phyloP scores from a whole-genome alignment of 2,329 filamentous ascomycete species.

The Curvularia verruculosa region DNA sequence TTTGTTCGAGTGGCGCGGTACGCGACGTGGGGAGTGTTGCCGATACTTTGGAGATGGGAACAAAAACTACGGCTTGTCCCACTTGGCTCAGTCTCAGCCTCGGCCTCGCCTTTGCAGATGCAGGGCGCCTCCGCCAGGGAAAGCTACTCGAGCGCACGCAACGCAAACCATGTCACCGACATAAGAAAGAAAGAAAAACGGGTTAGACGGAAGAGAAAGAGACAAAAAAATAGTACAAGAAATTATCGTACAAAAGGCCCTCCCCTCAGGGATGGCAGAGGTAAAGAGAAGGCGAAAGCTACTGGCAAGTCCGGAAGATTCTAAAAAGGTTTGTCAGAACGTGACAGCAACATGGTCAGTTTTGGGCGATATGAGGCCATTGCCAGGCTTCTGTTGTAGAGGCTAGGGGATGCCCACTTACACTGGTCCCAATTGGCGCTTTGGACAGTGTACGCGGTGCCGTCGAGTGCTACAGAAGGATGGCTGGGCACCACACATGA shows the following conservation, averaged over 20 bases:
- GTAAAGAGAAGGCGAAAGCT: not conserved
- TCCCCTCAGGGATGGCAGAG: not conserved
- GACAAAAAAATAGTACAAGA: too few species aligned
- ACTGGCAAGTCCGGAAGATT: constrained; percentile 9
- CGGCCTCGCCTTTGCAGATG: constrained; percentile 7
- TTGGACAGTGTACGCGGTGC: not conserved
- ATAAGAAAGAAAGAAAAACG: not conserved
- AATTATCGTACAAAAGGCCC: not conserved
- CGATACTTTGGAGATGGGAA: constrained; percentile 15
- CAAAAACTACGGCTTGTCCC: constrained; percentile 14
- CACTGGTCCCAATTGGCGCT: constrained; percentile 1
- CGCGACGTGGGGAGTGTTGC: constrained; percentile 13
- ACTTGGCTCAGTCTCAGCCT: constrained; percentile 14
- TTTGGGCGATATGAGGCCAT: not conserved
- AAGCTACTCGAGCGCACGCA: constrained; percentile 7
- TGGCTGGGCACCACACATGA: not conserved
- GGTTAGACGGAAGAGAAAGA: not conserved
- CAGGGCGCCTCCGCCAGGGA: constrained; percentile 8
- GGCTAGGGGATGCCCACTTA: constrained; percentile 4
- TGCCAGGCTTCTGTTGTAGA: not conserved
- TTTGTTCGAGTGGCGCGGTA: constrained; percentile 7
- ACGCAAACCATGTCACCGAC: constrained; percentile 7
- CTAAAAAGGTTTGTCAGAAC: constrained; percentile 16
- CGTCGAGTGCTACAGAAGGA: constrained; percentile 5
- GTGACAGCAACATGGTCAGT: not conserved